Evolutionary conservation across 2,329 filamentous ascomycete species (phyloP), one percentile per base, ranked within the genome.

Genomic region (Bipolaris oryzae): DNA sequence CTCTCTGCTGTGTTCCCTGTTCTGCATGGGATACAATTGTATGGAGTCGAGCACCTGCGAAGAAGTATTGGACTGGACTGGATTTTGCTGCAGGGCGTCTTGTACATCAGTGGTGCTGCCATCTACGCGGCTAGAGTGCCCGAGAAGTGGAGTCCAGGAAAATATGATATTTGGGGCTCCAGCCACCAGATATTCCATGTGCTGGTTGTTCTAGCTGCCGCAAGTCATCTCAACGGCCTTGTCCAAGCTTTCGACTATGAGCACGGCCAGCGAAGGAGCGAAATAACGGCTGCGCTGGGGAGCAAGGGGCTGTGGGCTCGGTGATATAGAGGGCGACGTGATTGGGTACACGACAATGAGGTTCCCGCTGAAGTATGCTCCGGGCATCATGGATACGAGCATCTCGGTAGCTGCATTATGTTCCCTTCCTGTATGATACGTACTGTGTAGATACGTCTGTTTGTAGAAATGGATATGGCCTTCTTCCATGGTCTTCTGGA

Each of bases 171-270:
- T 49, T 90, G 90, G 85, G 94, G 95, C 35, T 92, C 88, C 73
- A 96, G 92, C 18, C 95, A 99, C 77, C 95, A 99, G 78, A 89
- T 99, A 62, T 99, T 99, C 76, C 95, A 99, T 79, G 80, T 96
- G 37, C 84, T 95, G 62, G 93, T 99, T 25, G 81, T 98, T 15
- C 76, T 92, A 58, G 95, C 95, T 0, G 94, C 92, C 0, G 84
- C 85, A 1, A 85, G 89, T 21, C 95, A 99, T 80, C 80, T 98
- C 57, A 87, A 87, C 50, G 93, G 91, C 46, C 83, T 98, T 78
- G 74, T 90, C 28, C 89, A 87, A 76, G 93, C 93, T 3, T 96
- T 97, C 77, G 91, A 96, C 76, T 89, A 90, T 72, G 87, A 91
- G 70, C 92, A 96, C 76, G 84, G 82, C 23, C 64, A 67, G 38